These are phyloP conservation scores for Globisporangium uncinulatum DNA, from an alignment of 352 stramenopile genomes.

Conservation along the genomic window DNA sequence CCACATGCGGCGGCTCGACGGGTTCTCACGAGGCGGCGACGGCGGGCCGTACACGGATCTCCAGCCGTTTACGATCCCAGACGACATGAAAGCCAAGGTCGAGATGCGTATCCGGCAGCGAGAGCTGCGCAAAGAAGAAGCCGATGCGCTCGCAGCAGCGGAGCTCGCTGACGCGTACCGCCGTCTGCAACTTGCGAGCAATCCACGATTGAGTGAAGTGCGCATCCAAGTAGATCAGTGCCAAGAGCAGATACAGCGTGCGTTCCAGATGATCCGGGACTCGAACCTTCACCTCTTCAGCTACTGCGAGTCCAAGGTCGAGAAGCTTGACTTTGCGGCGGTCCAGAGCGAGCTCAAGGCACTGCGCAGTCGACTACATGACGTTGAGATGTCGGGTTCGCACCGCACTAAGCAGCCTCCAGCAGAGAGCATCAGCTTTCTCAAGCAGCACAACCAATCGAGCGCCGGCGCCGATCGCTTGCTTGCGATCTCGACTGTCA, in stretches of 20 bases:
- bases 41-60: constrained; percentile 57
- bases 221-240: constrained; percentile 56
- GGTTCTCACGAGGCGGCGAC: constrained; percentile 8
- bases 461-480: not conserved
- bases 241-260: constrained; percentile 57
- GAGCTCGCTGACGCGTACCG: constrained; percentile 61
- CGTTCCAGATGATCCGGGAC: constrained; percentile 56
- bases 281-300: constrained; percentile 65
- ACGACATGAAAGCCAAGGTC: constrained; percentile 78
- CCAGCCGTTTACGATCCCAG: constrained; percentile 63
- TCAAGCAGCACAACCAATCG: not conserved
- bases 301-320: constrained; percentile 58
- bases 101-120: constrained; percentile 58
- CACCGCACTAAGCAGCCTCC: constrained; percentile 6
- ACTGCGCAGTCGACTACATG: constrained; percentile 30
- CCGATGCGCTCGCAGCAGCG: constrained; percentile 29
- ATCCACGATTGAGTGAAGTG: constrained; percentile 55
- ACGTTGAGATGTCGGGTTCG: constrained; percentile 16
- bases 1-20: constrained; percentile 32
- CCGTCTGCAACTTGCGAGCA: constrained; percentile 48
- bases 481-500: constrained; percentile 8
- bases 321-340: constrained; percentile 35
- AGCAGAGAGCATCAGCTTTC: not conserved
- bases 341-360: constrained; percentile 50
- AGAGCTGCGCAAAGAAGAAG: constrained; percentile 42